Percentiles rank a stretch among this genome's conserved stretches.
phyloP scores from a whole-genome alignment of 1,139 yeast species.

The Eremothecium cymbalariae region DNA sequence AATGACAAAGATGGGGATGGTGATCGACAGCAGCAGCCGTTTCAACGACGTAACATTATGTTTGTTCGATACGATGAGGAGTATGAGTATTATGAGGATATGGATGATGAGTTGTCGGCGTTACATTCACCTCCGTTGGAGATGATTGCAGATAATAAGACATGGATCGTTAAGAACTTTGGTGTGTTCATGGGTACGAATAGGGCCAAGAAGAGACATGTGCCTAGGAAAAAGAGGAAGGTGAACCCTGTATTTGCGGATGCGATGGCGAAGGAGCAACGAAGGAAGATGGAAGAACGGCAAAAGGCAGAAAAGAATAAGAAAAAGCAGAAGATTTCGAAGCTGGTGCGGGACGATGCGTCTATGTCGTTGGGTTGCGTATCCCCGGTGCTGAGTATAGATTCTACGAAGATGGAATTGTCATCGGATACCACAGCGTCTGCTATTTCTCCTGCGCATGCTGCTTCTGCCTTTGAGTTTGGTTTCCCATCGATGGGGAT shows the following conservation, averaged over 20 bases:
- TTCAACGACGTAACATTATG: constrained; percentile 60
- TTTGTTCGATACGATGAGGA: constrained; percentile 62
- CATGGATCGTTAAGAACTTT: constrained; percentile 68
- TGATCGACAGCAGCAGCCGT: constrained; percentile 27
- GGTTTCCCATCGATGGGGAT: constrained; percentile 16
- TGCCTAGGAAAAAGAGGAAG: constrained; percentile 25
- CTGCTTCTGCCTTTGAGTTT: constrained; percentile 10
- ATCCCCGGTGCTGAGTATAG: not conserved
- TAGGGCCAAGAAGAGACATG: constrained; percentile 12
- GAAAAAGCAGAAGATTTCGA: not conserved
- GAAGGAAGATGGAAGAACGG: constrained; percentile 4
- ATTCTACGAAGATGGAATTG: not conserved
- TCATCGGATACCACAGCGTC: not conserved
- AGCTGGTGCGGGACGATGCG: not conserved
- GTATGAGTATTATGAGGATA: constrained; percentile 69
- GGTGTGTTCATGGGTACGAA: constrained; percentile 55
- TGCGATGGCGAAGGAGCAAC: constrained; percentile 8
- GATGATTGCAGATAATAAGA: constrained; percentile 40
- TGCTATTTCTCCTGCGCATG: constrained; percentile 1
- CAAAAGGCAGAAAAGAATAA: constrained; percentile 5
- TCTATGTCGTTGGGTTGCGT: not conserved
- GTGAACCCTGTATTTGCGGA: constrained; percentile 10
- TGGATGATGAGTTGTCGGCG: constrained; percentile 62
- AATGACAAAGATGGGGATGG: constrained; percentile 23
- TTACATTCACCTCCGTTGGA: constrained; percentile 47